Base-by-base conservation (phyloP, 345 rosid genomes). In the Pseudoturritis turrita region DNA sequence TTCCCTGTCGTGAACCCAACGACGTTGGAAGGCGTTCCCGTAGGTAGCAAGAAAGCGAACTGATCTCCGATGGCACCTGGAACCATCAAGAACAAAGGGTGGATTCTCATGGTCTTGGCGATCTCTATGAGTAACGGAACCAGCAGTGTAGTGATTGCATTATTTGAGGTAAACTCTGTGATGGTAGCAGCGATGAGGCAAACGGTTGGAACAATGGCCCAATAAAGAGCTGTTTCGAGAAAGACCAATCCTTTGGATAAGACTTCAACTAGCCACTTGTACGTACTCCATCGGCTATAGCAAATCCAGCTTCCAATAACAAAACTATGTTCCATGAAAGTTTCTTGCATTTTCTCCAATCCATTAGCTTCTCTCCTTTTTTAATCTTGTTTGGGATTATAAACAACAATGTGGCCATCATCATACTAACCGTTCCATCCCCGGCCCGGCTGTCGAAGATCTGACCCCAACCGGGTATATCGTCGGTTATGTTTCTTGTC, bases 401-500 rank as follows among this genome's bases (percentile, higher is more conserved):
- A 86, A 94, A 94, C 58, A 94, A n/a, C 12, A 89, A 58, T 3
- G 97, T 89, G 10, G 97, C 95, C 94, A 89, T 85, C 92, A 90
- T 69, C 12, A 93, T 94, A 74, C 96, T 89, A 6, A 63, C 96
- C 3, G 98, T 94, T 74, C 96, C 97, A 70, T 91, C 98, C 0
- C 96, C 97, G 1, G 77, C 95, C 4, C 81, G 85, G 2, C 91
- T 97, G 36, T 84, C 17, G 52, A 94, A 94, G 36, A 94, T 77
- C 46, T 71, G 67, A 73, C 97, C 98, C 97, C 97, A 94, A 0
- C 97, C 98, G 1, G 97, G 97, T 56, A 81, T 81, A 50, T 91
- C 97, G 3, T 94, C 90, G 13, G 98, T 91, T 73, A 94, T 85
- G 65, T 83, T 88, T 81, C 96, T 89, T 2, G 97, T 94, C 98